phyloP scores from a whole-genome alignment of 176 grass and related monocot genomes.

The Hsuehochloa calcarea region DNA sequence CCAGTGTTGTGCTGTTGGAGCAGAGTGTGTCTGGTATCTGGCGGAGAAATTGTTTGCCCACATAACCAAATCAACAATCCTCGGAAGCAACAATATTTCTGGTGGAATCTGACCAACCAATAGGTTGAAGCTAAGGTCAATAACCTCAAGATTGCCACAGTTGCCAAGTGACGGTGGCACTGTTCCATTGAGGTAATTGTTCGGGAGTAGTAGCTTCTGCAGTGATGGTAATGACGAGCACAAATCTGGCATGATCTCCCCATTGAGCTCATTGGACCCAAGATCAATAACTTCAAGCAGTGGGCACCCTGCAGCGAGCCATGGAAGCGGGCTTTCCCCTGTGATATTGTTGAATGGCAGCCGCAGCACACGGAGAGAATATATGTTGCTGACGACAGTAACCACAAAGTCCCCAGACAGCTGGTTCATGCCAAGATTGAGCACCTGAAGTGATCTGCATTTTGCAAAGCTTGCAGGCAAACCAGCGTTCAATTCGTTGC shows the following conservation, averaged over 20 bases:
- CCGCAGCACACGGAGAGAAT: slow-evolving; percentile 44
- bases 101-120: slow-evolving; percentile 41
- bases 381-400: slow-evolving; percentile 42
- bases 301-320: slow-evolving; percentile 23
- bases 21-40: slow-evolving; percentile 54
- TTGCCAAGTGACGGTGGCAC: slow-evolving; percentile 40
- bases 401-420: slow-evolving; percentile 56
- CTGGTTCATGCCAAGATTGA: slow-evolving; percentile 53
- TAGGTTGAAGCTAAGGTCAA: slow-evolving; percentile 70
- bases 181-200: slow-evolving; percentile 49
- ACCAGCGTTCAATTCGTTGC: slow-evolving; percentile 42
- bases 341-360: slow-evolving; percentile 64
- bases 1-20: slow-evolving; percentile 17
- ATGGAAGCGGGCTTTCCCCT: slow-evolving; percentile 36
- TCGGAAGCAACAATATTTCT: slow-evolving; percentile 42
- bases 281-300: slow-evolving; percentile 51
- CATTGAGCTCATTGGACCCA: slow-evolving; percentile 49
- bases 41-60: slow-evolving; percentile 65
- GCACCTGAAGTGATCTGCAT: slow-evolving; percentile 38
- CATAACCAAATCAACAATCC: slow-evolving; percentile 53
- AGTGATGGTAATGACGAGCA: slow-evolving; percentile 45
- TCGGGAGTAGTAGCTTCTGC: slow-evolving; percentile 43
- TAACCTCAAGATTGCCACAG: slow-evolving; percentile 40
- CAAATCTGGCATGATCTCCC: slow-evolving; percentile 40
- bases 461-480: slow-evolving; percentile 40